Evolutionary conservation across 805 yeast species (phyloP), one percentile per base, ranked within the genome.

Genomic region (Maudiozyma bulderi): DNA sequence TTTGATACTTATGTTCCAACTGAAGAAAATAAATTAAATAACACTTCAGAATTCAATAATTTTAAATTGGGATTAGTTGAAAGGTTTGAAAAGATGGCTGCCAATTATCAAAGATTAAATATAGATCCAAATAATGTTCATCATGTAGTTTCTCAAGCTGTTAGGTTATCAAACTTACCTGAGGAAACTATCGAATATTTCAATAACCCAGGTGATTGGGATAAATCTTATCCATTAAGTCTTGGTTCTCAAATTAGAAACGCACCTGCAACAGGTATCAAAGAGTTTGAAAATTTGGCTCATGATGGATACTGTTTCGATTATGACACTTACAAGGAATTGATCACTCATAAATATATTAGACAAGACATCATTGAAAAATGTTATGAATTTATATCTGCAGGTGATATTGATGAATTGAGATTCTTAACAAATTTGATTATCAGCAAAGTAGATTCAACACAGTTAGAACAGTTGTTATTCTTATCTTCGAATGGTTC

Each of bases 161-260:
- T 62, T 9, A 61, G 55, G 43, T 51, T 61, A 50, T 38, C 56
- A 1, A 54, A 55, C 11, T 44, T 62, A 30, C 49, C 62, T 4
- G 60, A 53, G n/a, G 65, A 62, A 20, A 48, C 52, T 8, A 42
- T 52, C 10, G 45, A 55, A 8, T 61, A 53, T 42, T 62, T 58
- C 43, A 52, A 54, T 40, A 60, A 61, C 50, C 64, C 64, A 10
- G 66, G 66, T 45, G 66, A 65, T 44, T 61, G 66, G 67, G 68
- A 65, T 52, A 64, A 58, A 47, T 52, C 61, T 6, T 65, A 65
- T 47, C 66, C 66, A 7, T 40, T 64, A 13, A 50, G 61, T 11
- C 49, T 64, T 13, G 65, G 64, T 26, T 50, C 63, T 8, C 48
- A 54, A 10, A 52, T 65, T 3, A 57, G 60, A 46, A 60, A 57